These are phyloP conservation scores for Ganoderma lucidum DNA, from an alignment of 1,284 basidiomycete genomes.

Conservation along the genomic window DNA sequence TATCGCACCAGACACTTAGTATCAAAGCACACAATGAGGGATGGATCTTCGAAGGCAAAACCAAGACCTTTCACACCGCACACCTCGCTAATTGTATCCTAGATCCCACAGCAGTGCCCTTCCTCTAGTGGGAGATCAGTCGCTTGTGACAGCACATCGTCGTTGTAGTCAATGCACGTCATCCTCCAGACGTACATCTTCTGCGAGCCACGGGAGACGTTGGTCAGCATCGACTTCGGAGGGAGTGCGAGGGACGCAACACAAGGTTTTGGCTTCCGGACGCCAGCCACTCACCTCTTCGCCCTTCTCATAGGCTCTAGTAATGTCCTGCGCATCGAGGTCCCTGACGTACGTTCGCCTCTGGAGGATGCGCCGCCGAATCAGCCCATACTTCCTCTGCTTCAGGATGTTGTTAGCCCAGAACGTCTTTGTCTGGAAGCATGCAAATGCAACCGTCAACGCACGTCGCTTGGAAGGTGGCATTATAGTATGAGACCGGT, in stretches of 20 bases:
- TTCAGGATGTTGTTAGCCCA: neutral
- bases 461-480: neutral
- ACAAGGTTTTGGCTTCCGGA: neutral
- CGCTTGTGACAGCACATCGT: neutral
- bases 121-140: neutral
- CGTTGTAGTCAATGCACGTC: neutral
- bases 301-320: neutral
- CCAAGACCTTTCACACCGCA: too few relatives aligned
- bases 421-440: neutral
- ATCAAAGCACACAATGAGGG: too few relatives aligned
- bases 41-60: too few relatives aligned
- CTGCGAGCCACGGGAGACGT: neutral
- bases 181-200: neutral
- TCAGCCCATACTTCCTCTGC: neutral
- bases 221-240: neutral
- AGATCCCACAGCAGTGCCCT: too few relatives aligned
- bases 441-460: too few relatives aligned
- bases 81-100: too few relatives aligned
- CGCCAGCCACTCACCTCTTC: neutral
- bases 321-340: neutral
- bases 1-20: too few relatives aligned
- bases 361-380: neutral
- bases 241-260: neutral
- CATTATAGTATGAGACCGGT: neutral
- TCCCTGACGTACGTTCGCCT: neutral